These are phyloP conservation scores for Mycena citricolor DNA, from an alignment of 1,284 basidiomycete species.

Conservation along the genomic window DNA sequence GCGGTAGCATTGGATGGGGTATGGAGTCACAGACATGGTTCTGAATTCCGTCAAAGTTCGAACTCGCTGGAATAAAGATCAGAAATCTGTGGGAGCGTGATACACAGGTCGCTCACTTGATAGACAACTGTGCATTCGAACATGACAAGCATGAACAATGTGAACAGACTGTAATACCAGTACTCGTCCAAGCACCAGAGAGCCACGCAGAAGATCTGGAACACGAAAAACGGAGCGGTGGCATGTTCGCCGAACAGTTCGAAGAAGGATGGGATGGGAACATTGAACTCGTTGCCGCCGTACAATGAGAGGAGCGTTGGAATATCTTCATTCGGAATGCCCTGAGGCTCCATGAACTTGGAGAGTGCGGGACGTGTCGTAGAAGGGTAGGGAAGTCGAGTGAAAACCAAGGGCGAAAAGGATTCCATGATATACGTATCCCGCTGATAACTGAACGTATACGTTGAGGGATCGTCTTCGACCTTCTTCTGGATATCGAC, in stretches of 20 bases:
- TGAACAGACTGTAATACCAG: conserved; percentile 97
- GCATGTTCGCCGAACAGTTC: conserved; percentile 91
- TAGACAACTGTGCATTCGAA: conserved; percentile 98
- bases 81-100: conserved; percentile 4
- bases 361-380: conserved; percentile 72
- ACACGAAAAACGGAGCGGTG: conserved; percentile 90
- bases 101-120: conserved; percentile 60
- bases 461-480: conserved; percentile 55
- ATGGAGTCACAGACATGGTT: conserved; percentile 92
- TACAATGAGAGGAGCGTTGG: conserved; percentile 62
- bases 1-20: conserved; percentile 79
- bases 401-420: conserved; percentile 65
- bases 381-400: conserved; percentile 87
- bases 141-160: conserved; percentile 93
- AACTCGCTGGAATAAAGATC: conserved; percentile 61
- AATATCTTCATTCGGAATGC: conserved; percentile 42
- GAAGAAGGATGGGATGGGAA: conserved; percentile 89
- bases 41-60: conserved; percentile 90
- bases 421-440: conserved; percentile 87
- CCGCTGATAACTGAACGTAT: conserved; percentile 93
- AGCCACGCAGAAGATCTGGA: conserved; percentile 94
- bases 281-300: conserved; percentile 92
- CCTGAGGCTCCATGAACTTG: conserved; percentile 60
- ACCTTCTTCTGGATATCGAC: conserved; percentile 73
- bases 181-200: conserved; percentile 97